Evolutionary conservation across 805 yeast species (phyloP).

Genomic region (Kodamaea hsintzibuensis): DNA sequence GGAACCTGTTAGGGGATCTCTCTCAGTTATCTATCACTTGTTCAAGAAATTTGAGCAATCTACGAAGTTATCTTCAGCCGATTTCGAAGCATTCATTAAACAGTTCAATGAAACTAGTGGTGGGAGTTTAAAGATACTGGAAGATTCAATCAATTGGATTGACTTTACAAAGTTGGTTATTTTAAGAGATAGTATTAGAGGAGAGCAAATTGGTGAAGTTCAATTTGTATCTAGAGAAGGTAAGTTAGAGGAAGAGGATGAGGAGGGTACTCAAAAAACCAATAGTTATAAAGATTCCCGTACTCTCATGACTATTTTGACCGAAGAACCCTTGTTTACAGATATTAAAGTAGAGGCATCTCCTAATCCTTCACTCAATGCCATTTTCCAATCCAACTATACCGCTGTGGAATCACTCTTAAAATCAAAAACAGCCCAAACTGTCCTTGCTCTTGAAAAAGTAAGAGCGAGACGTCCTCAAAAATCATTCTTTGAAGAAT

Average conservation of each 20-base stretch:
- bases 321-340: neutral
- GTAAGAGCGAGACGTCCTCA: conserved; percentile 37
- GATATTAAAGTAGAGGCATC: neutral
- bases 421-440: conserved; percentile 40
- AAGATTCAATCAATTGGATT: conserved; percentile 11
- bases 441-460: conserved; percentile 39
- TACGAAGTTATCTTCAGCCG: neutral
- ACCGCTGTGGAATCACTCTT: conserved; percentile 5
- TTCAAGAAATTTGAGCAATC: neutral
- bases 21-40: conserved; percentile 6
- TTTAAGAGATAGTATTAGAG: conserved; percentile 7
- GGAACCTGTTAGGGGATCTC: conserved; percentile 15
- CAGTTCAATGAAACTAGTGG: conserved; percentile 22
- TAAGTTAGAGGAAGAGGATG: too few species aligned
- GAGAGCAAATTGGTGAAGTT: neutral
- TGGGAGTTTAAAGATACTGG: conserved; percentile 10
- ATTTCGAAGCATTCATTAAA: conserved; percentile 9
- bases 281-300: neutral
- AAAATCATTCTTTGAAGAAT: conserved; percentile 51
- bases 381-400: conserved; percentile 4
- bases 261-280: too few species aligned
- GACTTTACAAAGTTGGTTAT: conserved; percentile 16
- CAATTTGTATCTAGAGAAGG: neutral
- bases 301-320: neutral
- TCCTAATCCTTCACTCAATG: neutral